Evolutionary conservation across 2,329 filamentous ascomycete genomes (phyloP), one percentile per base, ranked within the genome.

Genomic region (Albophoma yamanashiensis): DNA sequence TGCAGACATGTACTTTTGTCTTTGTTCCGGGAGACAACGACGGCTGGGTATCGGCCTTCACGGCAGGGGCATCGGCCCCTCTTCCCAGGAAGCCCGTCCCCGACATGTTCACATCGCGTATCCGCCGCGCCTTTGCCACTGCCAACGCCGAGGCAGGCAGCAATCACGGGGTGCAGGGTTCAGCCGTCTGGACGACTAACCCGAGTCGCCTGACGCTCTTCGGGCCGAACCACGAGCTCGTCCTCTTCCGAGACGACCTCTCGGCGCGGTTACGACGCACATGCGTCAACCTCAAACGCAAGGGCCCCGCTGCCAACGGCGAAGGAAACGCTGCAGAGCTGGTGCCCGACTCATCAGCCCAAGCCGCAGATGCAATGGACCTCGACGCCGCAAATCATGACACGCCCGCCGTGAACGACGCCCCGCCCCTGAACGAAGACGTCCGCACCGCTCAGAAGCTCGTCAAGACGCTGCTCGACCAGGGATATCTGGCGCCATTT

Each of bases 11-110:
- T 6, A 93, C 89, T 0, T 96, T 97, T 71, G 79, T 96, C 39
- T 96, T 99, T 69, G 89, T 97, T 0, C 94, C 94, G 0, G 94
- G 94, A 38, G 93, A 97, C 74, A 96, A 97, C 71, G 94, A 99
- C 71, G 92, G 91, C n/a, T 99, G 94, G 94, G 85, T 88, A 6
- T 96, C 91, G 0, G 83, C 92, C 2, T 96, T 96, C 71, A 85
- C 85, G 0, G 87, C 86, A 2, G 91, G 91, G 4, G 87, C 89
- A 1, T 85, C 88, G 0, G 82, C 84, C 0, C 83, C 87, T 0
- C 70, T 93, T 14, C 91, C 91, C 0, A 76, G 88, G 12, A 87
- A 88, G 64, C 75, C 82, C 0, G 83, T 99, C 2, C 94, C 94
- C 1, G 89, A 93, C 8, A 78, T 97, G 66, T 99, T 99, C 74